Evolutionary conservation across 768 basidiomycete species (phyloP), one percentile per base, ranked within the genome.

Genomic region (Lactarius tabidus): DNA sequence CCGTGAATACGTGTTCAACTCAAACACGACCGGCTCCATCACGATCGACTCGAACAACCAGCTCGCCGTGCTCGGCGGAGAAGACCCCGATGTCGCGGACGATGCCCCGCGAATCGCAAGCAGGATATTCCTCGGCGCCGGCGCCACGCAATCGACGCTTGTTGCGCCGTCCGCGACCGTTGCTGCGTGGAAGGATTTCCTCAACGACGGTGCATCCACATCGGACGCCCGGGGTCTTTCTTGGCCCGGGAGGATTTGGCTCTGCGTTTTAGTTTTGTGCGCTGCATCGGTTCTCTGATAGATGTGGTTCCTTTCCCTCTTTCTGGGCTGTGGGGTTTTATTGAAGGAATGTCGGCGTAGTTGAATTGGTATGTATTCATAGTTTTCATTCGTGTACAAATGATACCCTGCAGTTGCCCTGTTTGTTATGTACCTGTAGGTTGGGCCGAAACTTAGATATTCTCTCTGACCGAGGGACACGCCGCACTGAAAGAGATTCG

Each of bases 1-100:
- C 17, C 83, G 84, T 23, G 86, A 91, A 65, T 91, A 90, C 67
- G 77, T 91, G 57, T 76, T 91, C 45, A 88, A 89, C 3, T 75
- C 74, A 62, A 87, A 88, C 73, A 63, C 75, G 36, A 85, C 84
- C 1, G 89, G 88, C 0, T 79, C 84, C 6, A 84, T 90, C 41
- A 75, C 72, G 26, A 71, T 72, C 10, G 52, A 65, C 70, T 6
- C 26, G 35, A 61, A 67, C 67, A 75, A 73, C 41, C 33, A 66
- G 14, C 69, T 69, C 41, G 56, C 72, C 3, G 81, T 82, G 45
- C 65, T 81, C 28, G 83, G 82, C 14, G 89, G 88, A 10, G 83
- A 84, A 69, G 74, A 80, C 70, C 51, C 79, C 2, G 73, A 78
- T 1, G 73, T 87, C 2, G 78, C 77, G 6, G 77, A 72, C 35